Conservation (phyloP, 352 stramenopile genomes). For the Pythium periplocum region DNA sequence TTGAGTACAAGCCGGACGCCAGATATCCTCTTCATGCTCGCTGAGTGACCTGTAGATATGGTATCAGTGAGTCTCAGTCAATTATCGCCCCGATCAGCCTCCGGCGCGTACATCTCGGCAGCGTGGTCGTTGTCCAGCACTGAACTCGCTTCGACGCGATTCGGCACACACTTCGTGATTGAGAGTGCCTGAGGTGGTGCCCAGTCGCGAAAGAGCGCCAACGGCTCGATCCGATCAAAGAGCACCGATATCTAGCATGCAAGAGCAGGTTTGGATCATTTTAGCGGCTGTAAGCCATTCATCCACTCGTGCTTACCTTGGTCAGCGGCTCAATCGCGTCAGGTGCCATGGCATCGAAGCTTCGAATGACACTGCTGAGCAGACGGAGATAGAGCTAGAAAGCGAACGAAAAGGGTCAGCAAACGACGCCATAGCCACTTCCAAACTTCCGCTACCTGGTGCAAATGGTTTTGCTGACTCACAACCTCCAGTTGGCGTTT, state of each 20-base stretch:
- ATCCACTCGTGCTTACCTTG: conserved; percentile 29
- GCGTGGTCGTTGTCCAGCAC: conserved; percentile 50
- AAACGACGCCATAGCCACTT: background rate
- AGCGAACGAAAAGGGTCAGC: background rate
- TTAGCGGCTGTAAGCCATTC: background rate
- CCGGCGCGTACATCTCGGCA: conserved; percentile 30
- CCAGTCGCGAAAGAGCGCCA: conserved; percentile 78
- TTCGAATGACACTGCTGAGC: conserved; percentile 44
- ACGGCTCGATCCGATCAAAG: conserved; percentile 52
- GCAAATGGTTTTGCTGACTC: conserved; percentile 70
- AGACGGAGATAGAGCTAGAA: conserved; percentile 56
- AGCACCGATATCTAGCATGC: conserved; percentile 45
- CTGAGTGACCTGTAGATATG: background rate
- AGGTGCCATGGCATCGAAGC: conserved; percentile 47
- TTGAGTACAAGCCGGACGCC: background rate
- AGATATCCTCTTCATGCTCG: background rate
- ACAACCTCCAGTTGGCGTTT: conserved; percentile 38
- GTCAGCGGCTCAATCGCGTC: conserved; percentile 46
- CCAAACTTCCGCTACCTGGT: conserved; percentile 41
- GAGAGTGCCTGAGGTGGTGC: conserved; percentile 58
- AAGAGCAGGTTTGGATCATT: background rate
- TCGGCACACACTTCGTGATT: conserved; percentile 28
- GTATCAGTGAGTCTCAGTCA: background rate
- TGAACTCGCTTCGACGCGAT: conserved; percentile 53
- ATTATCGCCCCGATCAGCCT: conserved; percentile 2